phyloP scores from a whole-genome alignment of 371 early-diverging fungal genomes.

The Apophysomyces elegans region DNA sequence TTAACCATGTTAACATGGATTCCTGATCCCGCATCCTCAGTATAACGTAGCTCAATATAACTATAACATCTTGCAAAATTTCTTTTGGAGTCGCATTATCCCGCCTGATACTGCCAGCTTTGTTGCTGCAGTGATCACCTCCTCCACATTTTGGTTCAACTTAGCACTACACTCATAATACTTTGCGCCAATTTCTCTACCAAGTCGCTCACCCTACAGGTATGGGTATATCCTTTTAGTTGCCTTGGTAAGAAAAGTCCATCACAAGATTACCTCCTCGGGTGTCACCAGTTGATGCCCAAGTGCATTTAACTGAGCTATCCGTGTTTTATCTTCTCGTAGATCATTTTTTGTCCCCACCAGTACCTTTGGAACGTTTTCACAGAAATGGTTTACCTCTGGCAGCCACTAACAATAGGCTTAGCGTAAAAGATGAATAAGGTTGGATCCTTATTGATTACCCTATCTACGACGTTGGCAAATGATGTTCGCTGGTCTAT shows the following conservation, averaged over 20 bases:
- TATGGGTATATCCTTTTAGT: background rate
- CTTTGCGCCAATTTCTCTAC: conserved; percentile 52
- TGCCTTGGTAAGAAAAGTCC: background rate
- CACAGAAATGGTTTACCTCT: conserved; percentile 85
- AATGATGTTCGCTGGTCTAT: conserved; percentile 70
- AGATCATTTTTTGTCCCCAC: conserved; percentile 91
- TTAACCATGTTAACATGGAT: too few relatives aligned
- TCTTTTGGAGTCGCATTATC: conserved; percentile 46
- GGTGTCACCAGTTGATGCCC: conserved; percentile 38
- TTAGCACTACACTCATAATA: conserved; percentile 60
- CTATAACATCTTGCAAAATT: conserved; percentile 39
- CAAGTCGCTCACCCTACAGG: conserved; percentile 48
- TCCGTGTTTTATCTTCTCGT: conserved; percentile 53
- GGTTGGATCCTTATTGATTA: conserved; percentile 15
- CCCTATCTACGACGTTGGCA: conserved; percentile 66
- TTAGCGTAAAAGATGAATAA: background rate
- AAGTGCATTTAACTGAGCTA: conserved; percentile 38
- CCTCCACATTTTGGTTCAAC: conserved; percentile 46
- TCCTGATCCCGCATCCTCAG: too few relatives aligned
- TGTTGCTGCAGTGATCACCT: conserved; percentile 54
- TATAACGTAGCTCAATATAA: background rate
- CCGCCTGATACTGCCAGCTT: conserved; percentile 46
- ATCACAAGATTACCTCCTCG: conserved; percentile 33
- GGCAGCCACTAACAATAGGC: conserved; percentile 70
- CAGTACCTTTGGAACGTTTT: conserved; percentile 83